A percentile compares a stretch with the other conserved stretches of the same genome.
phyloP scores from a whole-genome alignment of 176 grass and related monocot genomes.

The Bolboschoenus planiculmis region DNA sequence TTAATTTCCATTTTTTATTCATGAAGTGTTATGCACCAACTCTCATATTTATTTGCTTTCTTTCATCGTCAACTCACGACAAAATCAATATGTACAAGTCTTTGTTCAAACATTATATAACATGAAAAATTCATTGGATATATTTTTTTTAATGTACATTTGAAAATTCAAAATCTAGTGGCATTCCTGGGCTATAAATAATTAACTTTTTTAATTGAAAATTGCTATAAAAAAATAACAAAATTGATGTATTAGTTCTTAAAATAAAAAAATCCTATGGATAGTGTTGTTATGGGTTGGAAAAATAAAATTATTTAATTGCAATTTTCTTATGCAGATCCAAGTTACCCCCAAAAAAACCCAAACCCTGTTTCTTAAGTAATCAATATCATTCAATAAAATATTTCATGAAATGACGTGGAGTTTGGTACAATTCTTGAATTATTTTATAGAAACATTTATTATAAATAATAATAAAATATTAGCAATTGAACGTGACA shows the following conservation, averaged over 20 bases:
- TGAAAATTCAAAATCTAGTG: background rate
- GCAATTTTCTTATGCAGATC: background rate
- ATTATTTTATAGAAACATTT: background rate
- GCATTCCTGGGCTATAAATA: background rate
- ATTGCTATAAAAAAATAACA: background rate
- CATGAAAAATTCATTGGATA: background rate
- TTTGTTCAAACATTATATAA: background rate
- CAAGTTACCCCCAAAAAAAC: background rate
- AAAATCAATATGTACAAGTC: background rate
- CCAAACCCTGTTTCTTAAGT: background rate
- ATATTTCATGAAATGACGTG: background rate
- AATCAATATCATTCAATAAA: background rate
- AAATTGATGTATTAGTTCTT: background rate
- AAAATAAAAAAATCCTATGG: background rate
- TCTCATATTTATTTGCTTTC: no score
- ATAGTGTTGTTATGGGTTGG: background rate
- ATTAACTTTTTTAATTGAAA: background rate
- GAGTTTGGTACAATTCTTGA: background rate
- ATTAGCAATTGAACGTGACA: background rate
- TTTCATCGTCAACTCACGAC: background rate
- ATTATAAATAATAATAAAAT: background rate
- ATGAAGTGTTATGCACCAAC: background rate
- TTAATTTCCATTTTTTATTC: background rate
- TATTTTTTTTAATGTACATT: background rate
- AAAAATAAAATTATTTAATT: background rate